Conservation (phyloP, 257 asterid genomes). For the Penstemon davidsonii region DNA sequence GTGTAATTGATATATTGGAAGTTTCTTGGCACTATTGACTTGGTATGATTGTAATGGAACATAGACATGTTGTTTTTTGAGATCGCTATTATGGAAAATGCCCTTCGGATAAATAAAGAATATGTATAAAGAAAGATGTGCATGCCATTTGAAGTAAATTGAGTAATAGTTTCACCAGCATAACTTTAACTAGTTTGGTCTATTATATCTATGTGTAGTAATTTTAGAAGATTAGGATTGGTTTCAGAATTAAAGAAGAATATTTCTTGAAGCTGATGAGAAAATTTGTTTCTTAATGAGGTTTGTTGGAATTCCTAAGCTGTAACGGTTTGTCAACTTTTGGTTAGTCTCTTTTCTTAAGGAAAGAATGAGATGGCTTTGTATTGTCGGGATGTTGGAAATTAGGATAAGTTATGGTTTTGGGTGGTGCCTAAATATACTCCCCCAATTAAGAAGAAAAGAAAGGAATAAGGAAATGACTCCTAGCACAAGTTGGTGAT, state of each 20-base stretch:
- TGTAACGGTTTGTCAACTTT: conserved; percentile 20
- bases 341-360: conserved; percentile 9
- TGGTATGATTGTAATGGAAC: not conserved
- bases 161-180: conserved; percentile 18
- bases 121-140: conserved; percentile 13
- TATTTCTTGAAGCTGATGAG: conserved; percentile 6
- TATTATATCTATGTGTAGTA: not conserved
- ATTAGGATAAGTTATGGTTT: conserved; percentile 7
- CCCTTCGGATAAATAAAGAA: conserved; percentile 24
- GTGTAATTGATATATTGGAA: too few relatives aligned
- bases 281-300: not conserved
- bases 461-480: conserved; percentile 20
- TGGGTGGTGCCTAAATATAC: conserved; percentile 22
- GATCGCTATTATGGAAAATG: conserved; percentile 17
- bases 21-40: not conserved
- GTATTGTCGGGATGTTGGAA: conserved; percentile 17
- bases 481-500: conserved; percentile 9
- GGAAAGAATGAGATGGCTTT: conserved; percentile 18
- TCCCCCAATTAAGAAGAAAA: conserved; percentile 8
- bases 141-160: not conserved
- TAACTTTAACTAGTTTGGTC: conserved; percentile 13
- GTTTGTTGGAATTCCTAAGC: not conserved
- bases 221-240: not conserved
- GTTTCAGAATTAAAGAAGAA: conserved; percentile 12
- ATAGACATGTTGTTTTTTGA: conserved; percentile 24